Conservation (phyloP, 2,329 filamentous ascomycete genomes). For the Fusarium virguliforme region DNA sequence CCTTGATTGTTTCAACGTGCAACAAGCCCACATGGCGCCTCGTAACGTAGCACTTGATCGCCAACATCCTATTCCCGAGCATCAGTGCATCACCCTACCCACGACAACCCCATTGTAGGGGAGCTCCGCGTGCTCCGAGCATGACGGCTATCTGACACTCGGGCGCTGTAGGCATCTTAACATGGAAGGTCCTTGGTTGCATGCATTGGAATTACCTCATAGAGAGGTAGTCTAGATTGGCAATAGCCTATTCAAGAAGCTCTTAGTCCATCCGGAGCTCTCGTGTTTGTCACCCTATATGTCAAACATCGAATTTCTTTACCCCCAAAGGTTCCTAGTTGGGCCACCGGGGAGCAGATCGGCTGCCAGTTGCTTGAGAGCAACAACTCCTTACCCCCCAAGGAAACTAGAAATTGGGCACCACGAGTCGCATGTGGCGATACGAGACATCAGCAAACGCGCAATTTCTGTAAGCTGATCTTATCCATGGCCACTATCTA, state of each 20-base stretch:
- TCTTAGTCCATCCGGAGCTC: constrained; percentile 17
- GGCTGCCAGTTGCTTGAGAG: no score
- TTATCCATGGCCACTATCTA: not conserved
- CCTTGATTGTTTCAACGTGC: constrained; percentile 2
- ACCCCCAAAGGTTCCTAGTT: not conserved
- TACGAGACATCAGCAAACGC: constrained; percentile 5
- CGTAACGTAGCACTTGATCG: constrained; percentile 18
- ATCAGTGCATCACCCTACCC: constrained; percentile 8
- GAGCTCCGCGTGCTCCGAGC: constrained; percentile 1
- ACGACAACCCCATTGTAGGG: constrained; percentile 18
- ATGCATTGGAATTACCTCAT: constrained; percentile 24
- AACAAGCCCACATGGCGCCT: not conserved
- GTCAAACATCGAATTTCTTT: constrained; percentile 4
- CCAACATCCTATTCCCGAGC: constrained; percentile 9
- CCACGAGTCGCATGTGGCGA: constrained; percentile 8
- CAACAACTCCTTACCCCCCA: not conserved
- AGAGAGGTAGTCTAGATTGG: constrained; percentile 26
- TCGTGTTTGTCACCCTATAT: constrained; percentile 28
- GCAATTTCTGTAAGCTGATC: constrained; percentile 10
- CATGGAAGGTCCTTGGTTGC: constrained; percentile 36
- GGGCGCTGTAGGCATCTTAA: constrained; percentile 31
- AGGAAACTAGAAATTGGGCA: constrained; percentile 8
- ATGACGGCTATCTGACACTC: constrained; percentile 26
- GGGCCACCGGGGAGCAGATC: no score
- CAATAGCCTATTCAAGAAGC: constrained; percentile 2